Evolutionary conservation across 495 filamentous ascomycete genomes (phyloP).

Genomic region (Aspergillus asperescens): DNA sequence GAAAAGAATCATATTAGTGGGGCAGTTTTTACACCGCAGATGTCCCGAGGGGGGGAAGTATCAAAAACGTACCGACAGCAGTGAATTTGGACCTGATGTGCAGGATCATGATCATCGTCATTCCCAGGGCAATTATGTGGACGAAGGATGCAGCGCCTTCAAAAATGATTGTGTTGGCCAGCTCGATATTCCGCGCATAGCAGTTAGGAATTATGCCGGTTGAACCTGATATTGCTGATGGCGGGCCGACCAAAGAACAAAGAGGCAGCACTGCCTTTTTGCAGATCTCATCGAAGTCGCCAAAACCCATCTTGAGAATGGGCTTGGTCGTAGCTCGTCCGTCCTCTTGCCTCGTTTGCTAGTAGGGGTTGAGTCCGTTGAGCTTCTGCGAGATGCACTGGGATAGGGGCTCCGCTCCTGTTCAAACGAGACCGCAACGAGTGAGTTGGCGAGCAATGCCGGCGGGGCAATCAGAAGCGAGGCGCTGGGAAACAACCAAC

Average conservation of each 20-base stretch:
- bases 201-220: constrained; percentile 83
- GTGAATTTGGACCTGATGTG: constrained; percentile 98
- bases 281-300: constrained; percentile 84
- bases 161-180: constrained; percentile 98
- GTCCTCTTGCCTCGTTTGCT: not conserved
- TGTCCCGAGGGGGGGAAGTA: not conserved
- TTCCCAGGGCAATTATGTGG: constrained; percentile 84
- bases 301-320: constrained; percentile 66
- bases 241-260: constrained; percentile 76
- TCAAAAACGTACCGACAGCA: constrained; percentile 74
- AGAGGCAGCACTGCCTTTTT: constrained; percentile 76
- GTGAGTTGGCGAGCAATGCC: not conserved
- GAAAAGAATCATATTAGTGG: not conserved
- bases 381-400: not conserved
- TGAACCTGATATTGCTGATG: constrained; percentile 56
- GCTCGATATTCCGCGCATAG: constrained; percentile 89
- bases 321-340: not conserved
- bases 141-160: constrained; percentile 85
- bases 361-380: not conserved
- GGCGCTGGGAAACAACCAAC: not conserved
- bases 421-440: constrained; percentile 14
- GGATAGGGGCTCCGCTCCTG: constrained; percentile 17
- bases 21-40: not conserved
- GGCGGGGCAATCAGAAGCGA: not conserved
- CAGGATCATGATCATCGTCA: constrained; percentile 95